Evolutionary conservation across 176 grass and related monocot species (phyloP).

Genomic region (Luzula sylvatica): DNA sequence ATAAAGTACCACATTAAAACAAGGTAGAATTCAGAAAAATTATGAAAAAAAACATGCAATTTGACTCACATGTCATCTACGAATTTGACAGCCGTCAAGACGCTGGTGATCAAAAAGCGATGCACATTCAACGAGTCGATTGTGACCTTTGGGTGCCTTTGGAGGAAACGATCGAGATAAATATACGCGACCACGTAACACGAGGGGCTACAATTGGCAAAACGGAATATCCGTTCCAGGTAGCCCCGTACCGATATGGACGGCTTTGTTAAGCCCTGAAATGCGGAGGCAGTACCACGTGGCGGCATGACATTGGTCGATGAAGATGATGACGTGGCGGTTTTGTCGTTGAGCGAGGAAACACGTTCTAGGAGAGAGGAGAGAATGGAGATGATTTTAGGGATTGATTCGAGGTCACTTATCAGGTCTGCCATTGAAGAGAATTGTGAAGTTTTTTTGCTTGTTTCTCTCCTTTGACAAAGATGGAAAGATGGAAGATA

Average conservation of each 20-base stretch:
- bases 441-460: slow-evolving; percentile 3
- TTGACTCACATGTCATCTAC: slow-evolving; percentile 86
- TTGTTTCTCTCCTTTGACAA: not conserved
- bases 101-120: slow-evolving; percentile 85
- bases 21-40: too few relatives aligned
- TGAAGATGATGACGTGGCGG: not conserved
- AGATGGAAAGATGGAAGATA: not conserved
- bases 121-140: slow-evolving; percentile 98
- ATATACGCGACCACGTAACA: slow-evolving; percentile 94
- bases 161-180: slow-evolving; percentile 92
- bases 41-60: too few relatives aligned
- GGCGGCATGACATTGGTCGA: not conserved
- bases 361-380: slow-evolving; percentile 67
- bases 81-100: slow-evolving; percentile 97
- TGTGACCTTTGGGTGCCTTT: slow-evolving; percentile 47
- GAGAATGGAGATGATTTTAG: slow-evolving; percentile 66
- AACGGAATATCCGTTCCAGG: slow-evolving; percentile 95
- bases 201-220: slow-evolving; percentile 75
- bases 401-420: slow-evolving; percentile 38
- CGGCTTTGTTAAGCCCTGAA: slow-evolving; percentile 80
- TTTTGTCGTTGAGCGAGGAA: slow-evolving; percentile 53
- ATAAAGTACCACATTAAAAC: too few relatives aligned
- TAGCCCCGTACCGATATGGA: slow-evolving; percentile 73
- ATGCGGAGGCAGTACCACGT: slow-evolving; percentile 32
- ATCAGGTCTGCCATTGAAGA: slow-evolving; percentile 21